These are phyloP conservation scores for Phytophthora sansomeana DNA, from an alignment of 352 stramenopile genomes.

Conservation along the genomic window DNA sequence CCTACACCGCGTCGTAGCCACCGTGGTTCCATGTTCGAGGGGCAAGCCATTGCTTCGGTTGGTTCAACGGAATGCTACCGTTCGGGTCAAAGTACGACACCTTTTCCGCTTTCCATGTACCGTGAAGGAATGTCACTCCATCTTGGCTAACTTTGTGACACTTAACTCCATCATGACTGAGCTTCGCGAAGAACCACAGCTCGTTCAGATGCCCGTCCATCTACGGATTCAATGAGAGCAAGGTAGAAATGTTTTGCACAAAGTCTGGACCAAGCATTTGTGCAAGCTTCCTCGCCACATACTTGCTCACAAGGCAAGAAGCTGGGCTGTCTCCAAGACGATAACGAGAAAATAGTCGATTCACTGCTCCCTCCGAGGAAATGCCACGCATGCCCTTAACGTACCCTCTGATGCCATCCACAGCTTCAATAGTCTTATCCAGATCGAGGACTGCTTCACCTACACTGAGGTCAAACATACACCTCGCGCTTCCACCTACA, in stretches of 20 bases:
- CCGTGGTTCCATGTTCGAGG: slow-evolving; percentile 4
- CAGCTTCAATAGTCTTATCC: not conserved
- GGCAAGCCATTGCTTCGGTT: not conserved
- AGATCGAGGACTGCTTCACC: not conserved
- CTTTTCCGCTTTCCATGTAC: not conserved
- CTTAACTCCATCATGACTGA: slow-evolving; percentile 1
- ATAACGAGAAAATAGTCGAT: slow-evolving; percentile 25
- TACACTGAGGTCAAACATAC: slow-evolving; percentile 8
- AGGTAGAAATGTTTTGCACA: not conserved
- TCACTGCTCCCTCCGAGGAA: not conserved
- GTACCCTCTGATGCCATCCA: slow-evolving; percentile 1
- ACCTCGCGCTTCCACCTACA: slow-evolving; percentile 13
- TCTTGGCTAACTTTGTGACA: not conserved
- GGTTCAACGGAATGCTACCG: not conserved
- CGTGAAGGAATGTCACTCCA: not conserved
- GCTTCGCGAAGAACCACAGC: slow-evolving; percentile 6
- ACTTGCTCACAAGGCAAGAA: not conserved
- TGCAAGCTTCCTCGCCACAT: slow-evolving; percentile 2
- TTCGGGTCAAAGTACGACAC: slow-evolving; percentile 11
- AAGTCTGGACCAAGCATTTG: not conserved
- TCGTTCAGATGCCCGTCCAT: slow-evolving; percentile 4
- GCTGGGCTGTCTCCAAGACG: not conserved
- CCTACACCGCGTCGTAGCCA: slow-evolving; percentile 1
- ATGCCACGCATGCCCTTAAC: not conserved
- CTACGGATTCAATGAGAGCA: not conserved